These are phyloP conservation scores for Clarireedia paspali DNA, from an alignment of 2,329 filamentous ascomycete species.

Conservation along the genomic window DNA sequence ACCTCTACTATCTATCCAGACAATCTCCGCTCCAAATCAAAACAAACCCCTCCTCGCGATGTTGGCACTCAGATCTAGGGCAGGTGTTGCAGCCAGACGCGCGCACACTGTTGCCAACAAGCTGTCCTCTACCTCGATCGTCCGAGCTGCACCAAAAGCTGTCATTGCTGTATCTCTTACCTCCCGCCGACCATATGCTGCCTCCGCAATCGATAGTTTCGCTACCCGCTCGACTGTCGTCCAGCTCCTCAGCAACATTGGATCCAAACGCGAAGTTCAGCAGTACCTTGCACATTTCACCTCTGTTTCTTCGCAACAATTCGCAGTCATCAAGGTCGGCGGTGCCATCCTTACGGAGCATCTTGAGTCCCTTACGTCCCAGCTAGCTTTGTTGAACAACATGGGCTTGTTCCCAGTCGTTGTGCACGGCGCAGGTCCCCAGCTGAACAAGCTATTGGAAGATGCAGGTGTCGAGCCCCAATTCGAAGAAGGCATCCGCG, in stretches of 20 bases:
- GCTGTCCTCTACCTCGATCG: slow-evolving; percentile 18
- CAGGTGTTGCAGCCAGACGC: slow-evolving; percentile 25
- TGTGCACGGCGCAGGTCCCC: slow-evolving; percentile 89
- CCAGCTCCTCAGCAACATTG: slow-evolving; percentile 89
- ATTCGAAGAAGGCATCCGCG: slow-evolving; percentile 92
- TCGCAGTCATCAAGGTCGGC: slow-evolving; percentile 96
- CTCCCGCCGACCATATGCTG: slow-evolving; percentile 25
- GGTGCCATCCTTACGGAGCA: slow-evolving; percentile 94
- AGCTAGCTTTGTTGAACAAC: slow-evolving; percentile 85
- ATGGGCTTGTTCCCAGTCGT: slow-evolving; percentile 93
- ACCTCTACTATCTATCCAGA: not conserved
- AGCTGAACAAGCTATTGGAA: slow-evolving; percentile 87
- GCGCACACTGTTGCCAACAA: slow-evolving; percentile 21
- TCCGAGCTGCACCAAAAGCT: slow-evolving; percentile 24
- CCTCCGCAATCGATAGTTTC: slow-evolving; percentile 25
- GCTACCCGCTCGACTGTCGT: slow-evolving; percentile 72
- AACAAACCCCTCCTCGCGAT: slow-evolving; percentile 21
- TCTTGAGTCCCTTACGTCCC: slow-evolving; percentile 82
- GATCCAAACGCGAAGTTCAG: slow-evolving; percentile 91
- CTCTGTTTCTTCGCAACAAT: slow-evolving; percentile 92
- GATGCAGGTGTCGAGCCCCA: slow-evolving; percentile 88
- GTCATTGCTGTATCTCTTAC: slow-evolving; percentile 20
- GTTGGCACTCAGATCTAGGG: slow-evolving; percentile 28
- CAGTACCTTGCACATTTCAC: slow-evolving; percentile 97
- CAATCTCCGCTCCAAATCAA: not conserved